Percentiles rank a stretch among this genome's conserved stretches.
Conservation (phyloP, 768 basidiomycete genomes). For the Calocybe indica region DNA sequence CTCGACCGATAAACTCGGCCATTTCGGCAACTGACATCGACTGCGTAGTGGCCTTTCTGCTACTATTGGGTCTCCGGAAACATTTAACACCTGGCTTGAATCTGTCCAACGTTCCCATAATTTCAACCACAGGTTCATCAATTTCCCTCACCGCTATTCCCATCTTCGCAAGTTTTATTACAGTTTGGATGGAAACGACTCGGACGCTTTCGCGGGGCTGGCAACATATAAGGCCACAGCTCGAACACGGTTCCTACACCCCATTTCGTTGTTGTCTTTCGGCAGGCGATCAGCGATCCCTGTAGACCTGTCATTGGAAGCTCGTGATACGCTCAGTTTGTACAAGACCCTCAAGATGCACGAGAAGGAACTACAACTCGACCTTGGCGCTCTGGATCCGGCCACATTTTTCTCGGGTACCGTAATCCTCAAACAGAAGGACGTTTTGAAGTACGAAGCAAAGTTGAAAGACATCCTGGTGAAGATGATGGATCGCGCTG, state of each 20-base stretch:
- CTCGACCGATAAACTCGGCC: background rate
- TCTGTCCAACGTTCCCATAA: constrained; percentile 55
- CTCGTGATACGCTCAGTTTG: constrained; percentile 47
- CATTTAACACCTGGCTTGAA: constrained; percentile 61
- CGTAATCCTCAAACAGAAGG: constrained; percentile 46
- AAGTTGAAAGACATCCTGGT: constrained; percentile 40
- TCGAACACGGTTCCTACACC: constrained; percentile 54
- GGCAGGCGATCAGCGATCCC: constrained; percentile 42
- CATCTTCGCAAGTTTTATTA: constrained; percentile 69
- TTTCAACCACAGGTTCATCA: constrained; percentile 52
- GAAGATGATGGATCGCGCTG: constrained; percentile 27
- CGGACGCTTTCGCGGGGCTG: constrained; percentile 30
- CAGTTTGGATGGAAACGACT: constrained; percentile 16
- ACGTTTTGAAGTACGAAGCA: constrained; percentile 54
- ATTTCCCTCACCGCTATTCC: constrained; percentile 66
- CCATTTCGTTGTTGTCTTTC: constrained; percentile 52
- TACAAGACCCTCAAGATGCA: constrained; percentile 35
- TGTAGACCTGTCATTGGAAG: constrained; percentile 58
- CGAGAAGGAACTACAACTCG: constrained; percentile 5
- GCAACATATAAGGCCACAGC: constrained; percentile 27
- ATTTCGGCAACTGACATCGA: background rate
- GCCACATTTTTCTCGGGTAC: constrained; percentile 33
- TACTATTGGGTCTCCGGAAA: constrained; percentile 59
- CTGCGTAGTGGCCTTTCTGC: constrained; percentile 60
- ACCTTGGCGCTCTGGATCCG: constrained; percentile 34